phyloP scores from a whole-genome alignment of 345 rosid genomes.

The Pelargonium nanum region DNA sequence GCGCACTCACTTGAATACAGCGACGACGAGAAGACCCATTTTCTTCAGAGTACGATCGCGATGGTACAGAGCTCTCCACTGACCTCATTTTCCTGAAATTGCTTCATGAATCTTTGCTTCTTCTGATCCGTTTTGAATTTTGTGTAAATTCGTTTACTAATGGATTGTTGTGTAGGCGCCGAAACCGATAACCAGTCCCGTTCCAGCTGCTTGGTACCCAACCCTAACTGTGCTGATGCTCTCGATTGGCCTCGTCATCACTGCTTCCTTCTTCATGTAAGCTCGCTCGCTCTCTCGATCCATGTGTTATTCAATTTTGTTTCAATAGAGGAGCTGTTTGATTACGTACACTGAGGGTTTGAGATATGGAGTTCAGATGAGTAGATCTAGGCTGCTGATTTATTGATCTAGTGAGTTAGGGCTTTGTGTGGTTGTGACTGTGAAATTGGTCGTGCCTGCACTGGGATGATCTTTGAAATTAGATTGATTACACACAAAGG shows the following conservation, averaged over 20 bases:
- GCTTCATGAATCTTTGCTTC: background rate
- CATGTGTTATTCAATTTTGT: background rate
- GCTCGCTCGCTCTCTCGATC: constrained; percentile 22
- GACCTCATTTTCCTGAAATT: too few relatives aligned
- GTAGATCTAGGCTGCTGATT: background rate
- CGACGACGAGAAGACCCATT: too few relatives aligned
- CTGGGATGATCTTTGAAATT: background rate
- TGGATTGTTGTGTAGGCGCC: constrained; percentile 37
- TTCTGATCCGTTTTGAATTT: too few relatives aligned
- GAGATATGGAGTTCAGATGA: too few relatives aligned
- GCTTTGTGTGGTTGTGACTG: background rate
- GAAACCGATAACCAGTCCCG: constrained; percentile 64
- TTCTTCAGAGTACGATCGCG: too few relatives aligned
- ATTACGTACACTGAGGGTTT: too few relatives aligned
- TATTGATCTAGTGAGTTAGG: background rate
- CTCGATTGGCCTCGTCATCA: constrained; percentile 56
- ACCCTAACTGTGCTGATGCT: constrained; percentile 49
- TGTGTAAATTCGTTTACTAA: too few relatives aligned
- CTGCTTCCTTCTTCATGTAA: constrained; percentile 85
- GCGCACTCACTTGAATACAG: too few relatives aligned
- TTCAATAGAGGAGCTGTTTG: background rate
- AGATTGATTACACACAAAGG: background rate
- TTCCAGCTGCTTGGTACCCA: constrained; percentile 62
- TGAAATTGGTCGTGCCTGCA: background rate
- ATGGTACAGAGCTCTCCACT: too few relatives aligned